These are phyloP conservation scores for Aspergillus latus DNA, from an alignment of 2,329 filamentous ascomycete genomes.

Conservation along the genomic window DNA sequence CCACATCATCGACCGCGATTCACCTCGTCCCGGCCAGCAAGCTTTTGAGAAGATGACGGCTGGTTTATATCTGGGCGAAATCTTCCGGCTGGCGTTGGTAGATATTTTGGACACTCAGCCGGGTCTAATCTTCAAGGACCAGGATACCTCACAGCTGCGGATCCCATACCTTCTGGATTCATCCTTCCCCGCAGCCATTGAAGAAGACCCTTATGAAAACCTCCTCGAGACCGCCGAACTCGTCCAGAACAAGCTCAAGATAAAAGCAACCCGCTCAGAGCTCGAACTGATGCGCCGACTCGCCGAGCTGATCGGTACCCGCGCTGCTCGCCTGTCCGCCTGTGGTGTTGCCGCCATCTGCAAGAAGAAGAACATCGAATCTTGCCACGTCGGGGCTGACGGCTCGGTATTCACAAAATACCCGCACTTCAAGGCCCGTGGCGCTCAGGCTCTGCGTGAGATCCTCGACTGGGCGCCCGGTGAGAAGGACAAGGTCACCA, in stretches of 20 bases:
- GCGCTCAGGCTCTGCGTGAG: constrained; percentile 84
- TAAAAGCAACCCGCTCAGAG: constrained; percentile 72
- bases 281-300: constrained; percentile 85
- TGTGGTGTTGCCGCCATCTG: constrained; percentile 95
- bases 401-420: constrained; percentile 99
- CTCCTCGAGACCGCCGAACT: constrained; percentile 82
- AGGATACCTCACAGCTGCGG: constrained; percentile 76
- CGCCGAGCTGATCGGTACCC: constrained; percentile 91
- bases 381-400: constrained; percentile 92
- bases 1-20: constrained; percentile 82
- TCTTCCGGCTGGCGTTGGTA: constrained; percentile 83
- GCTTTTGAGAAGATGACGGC: constrained; percentile 98
- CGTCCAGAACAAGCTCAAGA: constrained; percentile 72
- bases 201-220: constrained; percentile 96
- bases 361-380: constrained; percentile 88
- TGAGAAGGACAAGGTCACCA: constrained; percentile 82
- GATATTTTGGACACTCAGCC: constrained; percentile 80
- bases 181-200: constrained; percentile 88
- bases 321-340: constrained; percentile 85
- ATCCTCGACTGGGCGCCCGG: constrained; percentile 91
- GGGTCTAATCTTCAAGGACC: constrained; percentile 74
- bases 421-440: constrained; percentile 92
- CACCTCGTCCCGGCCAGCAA: constrained; percentile 89
- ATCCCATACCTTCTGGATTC: constrained; percentile 89
- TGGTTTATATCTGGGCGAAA: constrained; percentile 88